These are phyloP conservation scores for Rhizoclosmatium sp. DNA, from an alignment of 192 early-diverging fungal genomes.

Conservation along the genomic window DNA sequence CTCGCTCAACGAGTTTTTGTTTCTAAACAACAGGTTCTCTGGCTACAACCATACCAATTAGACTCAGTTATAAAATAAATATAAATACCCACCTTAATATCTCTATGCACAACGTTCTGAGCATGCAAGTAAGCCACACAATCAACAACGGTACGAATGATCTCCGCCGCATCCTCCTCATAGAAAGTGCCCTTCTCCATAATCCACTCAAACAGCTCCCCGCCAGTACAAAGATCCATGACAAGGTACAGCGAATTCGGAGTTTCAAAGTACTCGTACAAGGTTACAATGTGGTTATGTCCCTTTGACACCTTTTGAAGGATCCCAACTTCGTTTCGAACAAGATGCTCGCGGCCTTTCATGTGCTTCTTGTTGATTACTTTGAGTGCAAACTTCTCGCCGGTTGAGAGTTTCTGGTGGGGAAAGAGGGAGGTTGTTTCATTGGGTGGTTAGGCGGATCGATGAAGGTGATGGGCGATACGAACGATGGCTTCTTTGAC, in stretches of 20 bases:
- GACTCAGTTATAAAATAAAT: conserved; percentile 3
- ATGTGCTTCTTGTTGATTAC: conserved; percentile 89
- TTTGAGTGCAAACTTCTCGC: conserved; percentile 86
- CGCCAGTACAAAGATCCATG: conserved; percentile 54
- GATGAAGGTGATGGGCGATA: conserved; percentile 1
- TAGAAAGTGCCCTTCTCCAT: conserved; percentile 43
- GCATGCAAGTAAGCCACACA: conserved; percentile 87
- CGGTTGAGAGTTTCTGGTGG: conserved; percentile 62
- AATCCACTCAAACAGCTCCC: conserved; percentile 49
- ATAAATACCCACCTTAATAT: conserved; percentile 39
- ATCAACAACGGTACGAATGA: conserved; percentile 75
- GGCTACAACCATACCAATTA: conserved; percentile 27
- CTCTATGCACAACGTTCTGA: conserved; percentile 84
- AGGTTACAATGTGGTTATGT: conserved; percentile 92
- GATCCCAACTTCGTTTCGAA: conserved; percentile 89
- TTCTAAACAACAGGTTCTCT: conserved; percentile 44
- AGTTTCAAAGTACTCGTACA: conserved; percentile 37
- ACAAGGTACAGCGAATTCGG: conserved; percentile 52
- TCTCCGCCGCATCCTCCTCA: conserved; percentile 67
- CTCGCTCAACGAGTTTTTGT: conserved; percentile 16
- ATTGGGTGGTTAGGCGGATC: background rate
- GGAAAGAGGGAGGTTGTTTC: background rate
- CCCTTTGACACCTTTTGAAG: conserved; percentile 74
- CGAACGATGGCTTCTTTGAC: conserved; percentile 53
- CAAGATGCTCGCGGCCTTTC: conserved; percentile 83